Percentiles rank a stretch among this genome's conserved stretches.
These are phyloP conservation scores for Candida sphagnicola DNA, from an alignment of 805 yeast species.

Conservation along the genomic window DNA sequence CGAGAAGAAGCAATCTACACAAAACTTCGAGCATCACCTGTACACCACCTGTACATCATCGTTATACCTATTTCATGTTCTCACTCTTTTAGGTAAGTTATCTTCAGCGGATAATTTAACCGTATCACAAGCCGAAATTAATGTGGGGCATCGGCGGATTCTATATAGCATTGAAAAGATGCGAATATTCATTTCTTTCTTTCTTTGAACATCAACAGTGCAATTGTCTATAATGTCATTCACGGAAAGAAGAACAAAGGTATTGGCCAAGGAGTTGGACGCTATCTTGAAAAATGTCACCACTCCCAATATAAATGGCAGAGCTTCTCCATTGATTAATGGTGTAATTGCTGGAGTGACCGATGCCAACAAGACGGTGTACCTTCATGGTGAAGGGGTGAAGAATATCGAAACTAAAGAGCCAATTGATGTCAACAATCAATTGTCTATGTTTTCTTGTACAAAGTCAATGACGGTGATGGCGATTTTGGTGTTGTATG, in stretches of 20 bases:
- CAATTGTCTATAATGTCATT: no score
- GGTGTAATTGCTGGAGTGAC: constrained; percentile 29
- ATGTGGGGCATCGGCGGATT: not conserved
- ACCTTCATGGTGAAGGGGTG: constrained; percentile 20
- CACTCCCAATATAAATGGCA: constrained; percentile 6
- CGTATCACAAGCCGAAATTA: not conserved
- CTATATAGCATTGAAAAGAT: no score
- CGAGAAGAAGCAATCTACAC: no score
- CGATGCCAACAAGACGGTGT: constrained; percentile 16
- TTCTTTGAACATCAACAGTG: no score
- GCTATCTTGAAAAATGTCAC: constrained; percentile 8
- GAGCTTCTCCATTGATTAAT: constrained; percentile 12
- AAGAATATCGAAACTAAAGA: constrained; percentile 13
- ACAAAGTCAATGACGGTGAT: constrained; percentile 33
- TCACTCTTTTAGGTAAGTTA: no score
- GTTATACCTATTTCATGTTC: no score
- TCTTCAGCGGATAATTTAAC: no score
- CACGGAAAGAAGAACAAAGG: constrained; percentile 3
- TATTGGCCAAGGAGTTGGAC: constrained; percentile 3
- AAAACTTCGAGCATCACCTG: no score
- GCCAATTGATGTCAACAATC: constrained; percentile 14
- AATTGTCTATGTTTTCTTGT: constrained; percentile 23
- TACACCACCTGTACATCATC: no score
- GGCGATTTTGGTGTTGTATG: constrained; percentile 32
- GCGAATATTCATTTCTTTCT: no score